Conservation (phyloP, 2,329 filamentous ascomycete species). For the Exophiala oligosperma region DNA sequence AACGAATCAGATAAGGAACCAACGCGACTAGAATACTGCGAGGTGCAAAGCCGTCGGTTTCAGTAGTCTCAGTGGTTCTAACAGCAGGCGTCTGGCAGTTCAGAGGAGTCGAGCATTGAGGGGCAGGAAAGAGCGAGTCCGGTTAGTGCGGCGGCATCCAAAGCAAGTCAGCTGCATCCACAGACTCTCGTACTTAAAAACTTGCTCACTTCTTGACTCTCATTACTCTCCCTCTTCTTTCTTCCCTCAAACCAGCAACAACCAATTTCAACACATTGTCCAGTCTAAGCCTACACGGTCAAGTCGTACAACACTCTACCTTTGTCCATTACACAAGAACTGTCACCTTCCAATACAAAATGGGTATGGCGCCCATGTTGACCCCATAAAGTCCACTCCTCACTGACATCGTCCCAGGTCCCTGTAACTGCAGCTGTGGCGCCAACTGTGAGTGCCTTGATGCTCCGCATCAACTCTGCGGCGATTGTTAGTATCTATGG, state of each 20-base stretch:
- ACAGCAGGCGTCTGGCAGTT: background rate
- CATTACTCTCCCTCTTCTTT: background rate
- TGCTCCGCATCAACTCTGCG: conserved; percentile 51
- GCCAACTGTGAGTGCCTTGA: conserved; percentile 39
- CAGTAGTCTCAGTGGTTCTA: background rate
- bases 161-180: background rate
- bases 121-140: background rate
- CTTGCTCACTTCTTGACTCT: conserved; percentile 15
- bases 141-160: background rate
- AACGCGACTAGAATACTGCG: background rate
- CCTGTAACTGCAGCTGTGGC: conserved; percentile 26
- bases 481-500: background rate
- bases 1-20: background rate
- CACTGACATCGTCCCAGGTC: conserved; percentile 23
- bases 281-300: background rate
- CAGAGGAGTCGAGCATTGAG: background rate
- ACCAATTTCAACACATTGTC: conserved; percentile 16
- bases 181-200: conserved; percentile 11
- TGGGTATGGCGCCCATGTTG: conserved; percentile 13
- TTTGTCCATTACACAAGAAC: conserved; percentile 4
- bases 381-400: background rate
- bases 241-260: conserved; percentile 19
- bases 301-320: conserved; percentile 7
- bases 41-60: background rate
- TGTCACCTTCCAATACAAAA: conserved; percentile 15